phyloP scores from a whole-genome alignment of 441 rosid species.

The Jatropha podagrica region DNA sequence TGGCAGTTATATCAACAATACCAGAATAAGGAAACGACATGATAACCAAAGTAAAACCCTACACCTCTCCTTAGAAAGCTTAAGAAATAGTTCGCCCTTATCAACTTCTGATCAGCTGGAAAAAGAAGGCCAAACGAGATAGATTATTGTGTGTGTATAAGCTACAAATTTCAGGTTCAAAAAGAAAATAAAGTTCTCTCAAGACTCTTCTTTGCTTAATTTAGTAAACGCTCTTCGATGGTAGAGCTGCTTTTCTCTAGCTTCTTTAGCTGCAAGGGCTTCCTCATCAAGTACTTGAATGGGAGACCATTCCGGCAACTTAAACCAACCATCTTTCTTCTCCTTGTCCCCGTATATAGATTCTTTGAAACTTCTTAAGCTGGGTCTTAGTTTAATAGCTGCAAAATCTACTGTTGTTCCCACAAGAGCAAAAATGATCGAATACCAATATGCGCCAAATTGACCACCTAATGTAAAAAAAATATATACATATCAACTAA shows the following conservation, averaged over 20 bases:
- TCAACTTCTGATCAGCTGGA: conserved; percentile 4
- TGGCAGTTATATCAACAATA: conserved; percentile 1
- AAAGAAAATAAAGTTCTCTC: conserved; percentile 12
- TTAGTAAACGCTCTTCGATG: conserved; percentile 45
- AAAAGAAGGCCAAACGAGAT: conserved; percentile 4
- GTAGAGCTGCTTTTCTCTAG: conserved; percentile 53
- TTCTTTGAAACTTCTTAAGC: conserved; percentile 33
- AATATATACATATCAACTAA: neutral
- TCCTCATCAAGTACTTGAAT: conserved; percentile 82
- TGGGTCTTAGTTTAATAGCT: conserved; percentile 47
- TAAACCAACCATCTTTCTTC: conserved; percentile 38
- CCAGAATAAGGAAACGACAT: neutral
- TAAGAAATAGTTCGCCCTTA: neutral
- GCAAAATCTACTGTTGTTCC: conserved; percentile 69
- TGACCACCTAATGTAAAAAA: conserved; percentile 56
- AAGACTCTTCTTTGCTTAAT: conserved; percentile 66
- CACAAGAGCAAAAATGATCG: conserved; percentile 53
- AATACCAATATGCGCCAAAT: conserved; percentile 72
- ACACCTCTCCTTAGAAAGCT: neutral
- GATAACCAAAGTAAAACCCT: neutral
- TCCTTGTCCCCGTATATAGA: conserved; percentile 24
- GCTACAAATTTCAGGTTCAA: neutral
- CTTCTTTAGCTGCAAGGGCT: conserved; percentile 71
- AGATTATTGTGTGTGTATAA: conserved; percentile 8
- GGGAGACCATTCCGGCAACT: conserved; percentile 88